A percentile compares a stretch with the other conserved stretches of the same genome.
Evolutionary conservation across 495 filamentous ascomycete genomes (phyloP).

Genomic region (Podospora anserina): DNA sequence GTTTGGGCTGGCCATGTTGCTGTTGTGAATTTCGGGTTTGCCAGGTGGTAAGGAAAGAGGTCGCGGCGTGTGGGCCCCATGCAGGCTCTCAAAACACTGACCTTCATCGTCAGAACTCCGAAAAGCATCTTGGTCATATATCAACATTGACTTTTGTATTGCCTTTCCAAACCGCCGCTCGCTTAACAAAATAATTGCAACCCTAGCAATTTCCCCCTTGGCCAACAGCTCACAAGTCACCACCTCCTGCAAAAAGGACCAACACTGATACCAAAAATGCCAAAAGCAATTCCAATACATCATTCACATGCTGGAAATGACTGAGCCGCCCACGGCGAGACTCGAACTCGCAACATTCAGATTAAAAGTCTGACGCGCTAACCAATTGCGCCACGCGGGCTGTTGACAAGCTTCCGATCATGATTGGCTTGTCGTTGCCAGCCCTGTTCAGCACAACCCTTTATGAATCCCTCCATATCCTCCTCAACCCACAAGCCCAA

Average conservation of each 20-base stretch:
- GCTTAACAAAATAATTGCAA: not conserved
- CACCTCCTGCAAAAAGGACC: not conserved
- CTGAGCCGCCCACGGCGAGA: not conserved
- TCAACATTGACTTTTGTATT: too few species aligned
- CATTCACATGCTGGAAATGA: not conserved
- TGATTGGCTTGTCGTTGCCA: not conserved
- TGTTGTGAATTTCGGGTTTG: not conserved
- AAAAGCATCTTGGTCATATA: too few species aligned
- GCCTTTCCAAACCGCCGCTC: too few species aligned
- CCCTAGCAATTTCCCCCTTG: not conserved
- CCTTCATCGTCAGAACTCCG: too few species aligned
- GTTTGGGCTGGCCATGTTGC: not conserved
- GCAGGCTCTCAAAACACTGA: too few species aligned
- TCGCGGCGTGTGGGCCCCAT: too few species aligned
- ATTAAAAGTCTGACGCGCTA: conserved; percentile 8
- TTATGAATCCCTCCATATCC: not conserved
- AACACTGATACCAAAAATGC: not conserved
- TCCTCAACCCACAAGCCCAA: not conserved
- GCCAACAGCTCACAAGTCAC: not conserved
- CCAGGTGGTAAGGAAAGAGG: too few species aligned
- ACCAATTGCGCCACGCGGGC: conserved; percentile 6
- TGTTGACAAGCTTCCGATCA: not conserved
- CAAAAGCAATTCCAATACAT: not conserved
- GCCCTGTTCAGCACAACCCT: not conserved
- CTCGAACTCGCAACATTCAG: conserved; percentile 8